Evolutionary conservation across 2,329 filamentous ascomycete species (phyloP).

Genomic region (Diaporthe amygdali): DNA sequence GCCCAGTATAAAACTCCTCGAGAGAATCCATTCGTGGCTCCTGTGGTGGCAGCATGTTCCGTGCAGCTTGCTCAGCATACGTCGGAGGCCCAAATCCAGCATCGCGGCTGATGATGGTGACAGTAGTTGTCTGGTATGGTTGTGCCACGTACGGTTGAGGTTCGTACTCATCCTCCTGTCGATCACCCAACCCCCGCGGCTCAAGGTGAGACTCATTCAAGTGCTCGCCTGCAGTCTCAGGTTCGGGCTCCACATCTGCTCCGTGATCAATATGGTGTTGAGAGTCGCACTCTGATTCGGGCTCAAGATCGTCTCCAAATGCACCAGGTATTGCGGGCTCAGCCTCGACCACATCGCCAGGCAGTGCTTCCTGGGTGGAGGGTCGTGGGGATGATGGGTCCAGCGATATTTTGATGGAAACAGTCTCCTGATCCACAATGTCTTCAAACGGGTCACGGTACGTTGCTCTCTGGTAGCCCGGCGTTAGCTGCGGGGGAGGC

Average conservation of each 20-base stretch:
- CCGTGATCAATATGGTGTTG: constrained; percentile 23
- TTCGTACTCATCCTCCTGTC: constrained; percentile 38
- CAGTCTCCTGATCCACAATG: constrained; percentile 40
- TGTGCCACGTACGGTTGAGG: constrained; percentile 43
- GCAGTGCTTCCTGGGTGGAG: constrained; percentile 1
- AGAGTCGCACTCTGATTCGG: constrained; percentile 6
- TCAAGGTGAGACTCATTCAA: not conserved
- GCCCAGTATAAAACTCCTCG: constrained; percentile 39
- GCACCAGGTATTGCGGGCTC: constrained; percentile 35
- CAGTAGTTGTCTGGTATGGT: constrained; percentile 49
- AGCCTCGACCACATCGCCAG: constrained; percentile 31
- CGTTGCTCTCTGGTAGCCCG: constrained; percentile 40
- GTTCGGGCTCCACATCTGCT: constrained; percentile 17
- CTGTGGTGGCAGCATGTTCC: constrained; percentile 19
- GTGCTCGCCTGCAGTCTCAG: constrained; percentile 9
- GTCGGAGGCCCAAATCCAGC: constrained; percentile 40
- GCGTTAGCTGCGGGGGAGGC: constrained; percentile 33
- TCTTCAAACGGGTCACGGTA: constrained; percentile 60
- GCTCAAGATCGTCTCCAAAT: constrained; percentile 36
- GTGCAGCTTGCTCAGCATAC: constrained; percentile 21
- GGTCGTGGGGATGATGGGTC: constrained; percentile 37
- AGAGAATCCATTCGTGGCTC: constrained; percentile 31
- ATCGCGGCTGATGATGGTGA: constrained; percentile 55
- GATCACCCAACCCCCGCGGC: not conserved
- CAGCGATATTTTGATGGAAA: constrained; percentile 47